phyloP scores from a whole-genome alignment of 2,329 filamentous ascomycete genomes.

The Aspergillus texensis region DNA sequence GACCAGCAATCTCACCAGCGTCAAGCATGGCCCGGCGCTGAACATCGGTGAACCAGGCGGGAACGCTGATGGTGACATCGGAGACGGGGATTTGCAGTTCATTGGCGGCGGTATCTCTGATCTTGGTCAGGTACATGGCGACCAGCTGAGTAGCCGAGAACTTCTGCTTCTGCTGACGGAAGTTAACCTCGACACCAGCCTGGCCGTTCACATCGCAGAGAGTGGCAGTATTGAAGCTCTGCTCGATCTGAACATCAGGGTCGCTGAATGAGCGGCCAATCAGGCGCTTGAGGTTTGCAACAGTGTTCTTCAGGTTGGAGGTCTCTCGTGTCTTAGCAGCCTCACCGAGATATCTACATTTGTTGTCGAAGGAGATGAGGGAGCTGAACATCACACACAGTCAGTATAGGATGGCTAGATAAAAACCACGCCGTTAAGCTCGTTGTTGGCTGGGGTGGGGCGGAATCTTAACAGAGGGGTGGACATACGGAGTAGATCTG shows the following conservation, averaged over 20 bases:
- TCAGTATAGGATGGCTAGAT: constrained; percentile 20
- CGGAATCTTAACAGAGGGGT: constrained; percentile 19
- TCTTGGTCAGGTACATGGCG: constrained; percentile 94
- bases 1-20: constrained; percentile 87
- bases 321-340: constrained; percentile 98
- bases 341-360: constrained; percentile 92
- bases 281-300: constrained; percentile 88
- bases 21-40: constrained; percentile 90
- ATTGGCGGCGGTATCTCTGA: constrained; percentile 81
- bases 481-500: constrained; percentile 90
- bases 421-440: not conserved
- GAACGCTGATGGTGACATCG: constrained; percentile 91
- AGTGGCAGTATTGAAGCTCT: constrained; percentile 82
- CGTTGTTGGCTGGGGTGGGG: not conserved
- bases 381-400: constrained; percentile 58
- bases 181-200: constrained; percentile 90
- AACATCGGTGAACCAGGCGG: constrained; percentile 94
- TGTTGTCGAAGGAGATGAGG: constrained; percentile 91
- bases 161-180: constrained; percentile 90
- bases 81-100: constrained; percentile 91
- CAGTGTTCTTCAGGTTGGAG: constrained; percentile 99
- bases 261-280: constrained; percentile 84
- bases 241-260: constrained; percentile 90
- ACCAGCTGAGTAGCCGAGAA: constrained; percentile 94
- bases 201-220: constrained; percentile 91